phyloP scores from a whole-genome alignment of 2,329 filamentous ascomycete species.

The Xylariomycetidae sp. region DNA sequence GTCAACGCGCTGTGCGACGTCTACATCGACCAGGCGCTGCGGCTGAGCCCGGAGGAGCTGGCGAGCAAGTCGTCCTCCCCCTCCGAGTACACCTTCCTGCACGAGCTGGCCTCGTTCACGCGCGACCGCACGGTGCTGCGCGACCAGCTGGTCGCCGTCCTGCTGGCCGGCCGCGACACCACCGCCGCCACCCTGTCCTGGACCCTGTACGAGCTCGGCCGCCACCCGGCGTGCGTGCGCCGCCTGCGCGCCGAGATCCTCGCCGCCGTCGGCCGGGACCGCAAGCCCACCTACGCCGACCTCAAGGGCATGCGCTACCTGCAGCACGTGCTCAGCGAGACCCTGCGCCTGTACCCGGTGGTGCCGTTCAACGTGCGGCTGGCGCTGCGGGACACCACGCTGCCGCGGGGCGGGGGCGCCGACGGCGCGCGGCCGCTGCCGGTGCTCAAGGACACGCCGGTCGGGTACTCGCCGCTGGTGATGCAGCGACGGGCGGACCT shows the following conservation, averaged over 20 bases:
- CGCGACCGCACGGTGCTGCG: slow-evolving; percentile 65
- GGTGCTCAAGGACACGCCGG: slow-evolving; percentile 57
- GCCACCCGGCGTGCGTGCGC: slow-evolving; percentile 58
- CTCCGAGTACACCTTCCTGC: slow-evolving; percentile 74
- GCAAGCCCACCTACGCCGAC: slow-evolving; percentile 67
- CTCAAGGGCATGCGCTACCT: slow-evolving; percentile 87
- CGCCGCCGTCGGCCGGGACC: slow-evolving; percentile 55
- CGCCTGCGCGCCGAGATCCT: slow-evolving; percentile 71
- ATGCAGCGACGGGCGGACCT: slow-evolving; percentile 67
- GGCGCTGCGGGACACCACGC: slow-evolving; percentile 65
- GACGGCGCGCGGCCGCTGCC: slow-evolving; percentile 57
- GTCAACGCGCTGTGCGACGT: slow-evolving; percentile 72
- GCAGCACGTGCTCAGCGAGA: slow-evolving; percentile 67
- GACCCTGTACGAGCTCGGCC: slow-evolving; percentile 74
- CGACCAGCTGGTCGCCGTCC: slow-evolving; percentile 76
- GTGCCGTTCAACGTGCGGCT: slow-evolving; percentile 76
- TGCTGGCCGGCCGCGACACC: slow-evolving; percentile 82
- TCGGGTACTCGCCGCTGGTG: slow-evolving; percentile 61
- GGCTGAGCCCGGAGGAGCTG: slow-evolving; percentile 64
- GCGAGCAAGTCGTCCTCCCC: slow-evolving; percentile 67
- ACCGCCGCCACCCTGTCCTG: slow-evolving; percentile 78
- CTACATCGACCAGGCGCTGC: slow-evolving; percentile 70
- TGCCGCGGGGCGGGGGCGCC: slow-evolving; percentile 65
- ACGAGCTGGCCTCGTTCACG: slow-evolving; percentile 77
- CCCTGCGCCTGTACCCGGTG: slow-evolving; percentile 67